Conservation (phyloP, 768 basidiomycete genomes). For the Dentipellis fragilis region DNA sequence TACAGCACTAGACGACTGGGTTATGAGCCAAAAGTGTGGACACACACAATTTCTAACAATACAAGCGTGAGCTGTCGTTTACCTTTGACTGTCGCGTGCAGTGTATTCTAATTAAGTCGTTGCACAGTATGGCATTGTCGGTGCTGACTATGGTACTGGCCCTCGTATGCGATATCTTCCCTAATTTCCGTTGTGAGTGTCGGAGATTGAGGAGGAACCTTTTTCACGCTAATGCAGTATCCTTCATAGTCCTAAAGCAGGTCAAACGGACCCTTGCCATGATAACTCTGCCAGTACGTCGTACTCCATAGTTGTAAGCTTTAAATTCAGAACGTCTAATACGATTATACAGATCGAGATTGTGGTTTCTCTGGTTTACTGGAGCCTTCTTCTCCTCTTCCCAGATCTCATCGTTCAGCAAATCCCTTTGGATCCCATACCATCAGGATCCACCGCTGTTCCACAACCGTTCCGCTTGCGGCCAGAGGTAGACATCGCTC, state of each 20-base stretch:
- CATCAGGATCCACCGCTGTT: slow-evolving; percentile 21
- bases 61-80: slow-evolving; percentile 44
- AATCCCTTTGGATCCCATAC: slow-evolving; percentile 13
- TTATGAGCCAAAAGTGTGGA: slow-evolving; percentile 45
- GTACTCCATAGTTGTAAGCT: neutral
- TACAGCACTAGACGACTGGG: slow-evolving; percentile 18
- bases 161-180: slow-evolving; percentile 30
- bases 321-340: neutral
- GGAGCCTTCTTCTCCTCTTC: slow-evolving; percentile 45
- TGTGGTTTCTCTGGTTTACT: slow-evolving; percentile 54
- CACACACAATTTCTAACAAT: slow-evolving; percentile 70
- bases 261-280: slow-evolving; percentile 52
- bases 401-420: slow-evolving; percentile 47
- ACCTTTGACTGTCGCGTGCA: neutral
- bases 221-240: too few species aligned
- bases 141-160: slow-evolving; percentile 32
- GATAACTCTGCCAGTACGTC: slow-evolving; percentile 54
- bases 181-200: slow-evolving; percentile 23
- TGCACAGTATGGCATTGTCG: slow-evolving; percentile 26
- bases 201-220: too few species aligned
- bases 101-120: neutral
- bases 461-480: slow-evolving; percentile 36
- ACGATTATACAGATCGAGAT: slow-evolving; percentile 26
- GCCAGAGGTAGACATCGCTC: slow-evolving; percentile 45
- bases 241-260: slow-evolving; percentile 25